phyloP scores from a whole-genome alignment of 768 basidiomycete genomes.

The Porphyrellus cyaneotinctus region DNA sequence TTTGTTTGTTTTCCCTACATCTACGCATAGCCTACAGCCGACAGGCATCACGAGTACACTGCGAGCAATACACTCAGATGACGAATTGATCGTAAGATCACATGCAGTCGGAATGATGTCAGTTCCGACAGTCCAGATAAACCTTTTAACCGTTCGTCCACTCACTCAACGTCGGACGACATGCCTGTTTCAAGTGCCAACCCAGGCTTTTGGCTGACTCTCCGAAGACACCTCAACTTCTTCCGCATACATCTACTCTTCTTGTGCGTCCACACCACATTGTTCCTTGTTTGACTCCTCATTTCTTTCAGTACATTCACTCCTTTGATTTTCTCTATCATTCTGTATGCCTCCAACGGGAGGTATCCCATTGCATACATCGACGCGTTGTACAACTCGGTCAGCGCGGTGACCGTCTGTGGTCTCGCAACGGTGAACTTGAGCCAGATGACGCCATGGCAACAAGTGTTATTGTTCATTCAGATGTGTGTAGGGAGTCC shows the following conservation, averaged over 20 bases:
- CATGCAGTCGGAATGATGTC: slow-evolving; percentile 1
- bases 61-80: slow-evolving; percentile 22
- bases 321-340: slow-evolving; percentile 72
- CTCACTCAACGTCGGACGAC: neutral
- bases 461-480: slow-evolving; percentile 66
- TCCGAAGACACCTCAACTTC: slow-evolving; percentile 58
- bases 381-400: slow-evolving; percentile 73
- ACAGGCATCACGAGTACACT: slow-evolving; percentile 21
- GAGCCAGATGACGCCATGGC: slow-evolving; percentile 63
- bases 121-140: neutral
- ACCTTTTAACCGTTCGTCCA: neutral
- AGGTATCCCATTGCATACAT: slow-evolving; percentile 64
- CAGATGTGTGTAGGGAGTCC: slow-evolving; percentile 78
- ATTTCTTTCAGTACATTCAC: slow-evolving; percentile 54
- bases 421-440: slow-evolving; percentile 70
- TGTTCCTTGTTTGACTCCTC: slow-evolving; percentile 1
- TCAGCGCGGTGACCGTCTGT: slow-evolving; percentile 76
- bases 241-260: slow-evolving; percentile 58
- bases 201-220: slow-evolving; percentile 15
- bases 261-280: slow-evolving; percentile 43
- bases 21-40: slow-evolving; percentile 24
- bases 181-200: slow-evolving; percentile 9
- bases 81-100: slow-evolving; percentile 3
- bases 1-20: slow-evolving; percentile 18
- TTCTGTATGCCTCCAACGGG: slow-evolving; percentile 85